A percentile compares a stretch with the other conserved stretches of the same genome.
Evolutionary conservation across 139 green algal species (phyloP).

Genomic region (Mychonastes homosphaera): DNA sequence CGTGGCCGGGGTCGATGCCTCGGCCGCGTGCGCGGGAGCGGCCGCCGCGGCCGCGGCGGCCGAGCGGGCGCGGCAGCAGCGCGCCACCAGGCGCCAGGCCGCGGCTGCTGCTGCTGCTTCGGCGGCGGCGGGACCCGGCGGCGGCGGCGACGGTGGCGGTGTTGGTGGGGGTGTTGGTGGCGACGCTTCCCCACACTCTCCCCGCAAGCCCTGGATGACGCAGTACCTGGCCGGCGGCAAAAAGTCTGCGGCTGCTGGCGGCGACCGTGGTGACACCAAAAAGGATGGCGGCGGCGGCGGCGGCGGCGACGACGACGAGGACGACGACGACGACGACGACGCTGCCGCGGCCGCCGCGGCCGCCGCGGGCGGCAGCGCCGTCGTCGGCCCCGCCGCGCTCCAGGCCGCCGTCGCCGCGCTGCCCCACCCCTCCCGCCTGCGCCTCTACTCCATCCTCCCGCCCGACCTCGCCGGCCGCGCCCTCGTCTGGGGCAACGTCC

Average conservation of each 20-base stretch:
- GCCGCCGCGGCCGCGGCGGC: neutral
- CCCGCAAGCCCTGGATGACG: neutral
- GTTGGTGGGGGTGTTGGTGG: neutral
- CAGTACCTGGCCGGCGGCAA: neutral
- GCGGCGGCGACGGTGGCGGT: neutral
- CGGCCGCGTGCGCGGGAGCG: neutral
- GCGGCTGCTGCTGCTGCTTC: neutral
- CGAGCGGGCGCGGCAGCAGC: neutral
- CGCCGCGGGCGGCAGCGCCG: neutral
- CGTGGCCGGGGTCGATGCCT: neutral
- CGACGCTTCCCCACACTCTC: neutral
- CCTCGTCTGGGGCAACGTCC: slow-evolving; percentile 16
- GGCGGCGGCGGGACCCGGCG: neutral
- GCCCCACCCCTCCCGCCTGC: slow-evolving; percentile 3
- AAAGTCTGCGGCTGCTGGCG: too few relatives aligned
- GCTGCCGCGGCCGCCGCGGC: too few relatives aligned
- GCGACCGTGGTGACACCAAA: too few relatives aligned
- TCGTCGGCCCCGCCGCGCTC: too few relatives aligned
- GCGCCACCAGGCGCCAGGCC: neutral
- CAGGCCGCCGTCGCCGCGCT: too few relatives aligned
- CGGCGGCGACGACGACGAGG: too few relatives aligned
- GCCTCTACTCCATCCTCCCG: slow-evolving; percentile 14
- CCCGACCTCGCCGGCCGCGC: slow-evolving; percentile 9
- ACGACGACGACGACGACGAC: too few relatives aligned
- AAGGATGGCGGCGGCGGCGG: too few relatives aligned